Evolutionary conservation across 768 basidiomycete genomes (phyloP).

Genomic region (Mycena filopes): DNA sequence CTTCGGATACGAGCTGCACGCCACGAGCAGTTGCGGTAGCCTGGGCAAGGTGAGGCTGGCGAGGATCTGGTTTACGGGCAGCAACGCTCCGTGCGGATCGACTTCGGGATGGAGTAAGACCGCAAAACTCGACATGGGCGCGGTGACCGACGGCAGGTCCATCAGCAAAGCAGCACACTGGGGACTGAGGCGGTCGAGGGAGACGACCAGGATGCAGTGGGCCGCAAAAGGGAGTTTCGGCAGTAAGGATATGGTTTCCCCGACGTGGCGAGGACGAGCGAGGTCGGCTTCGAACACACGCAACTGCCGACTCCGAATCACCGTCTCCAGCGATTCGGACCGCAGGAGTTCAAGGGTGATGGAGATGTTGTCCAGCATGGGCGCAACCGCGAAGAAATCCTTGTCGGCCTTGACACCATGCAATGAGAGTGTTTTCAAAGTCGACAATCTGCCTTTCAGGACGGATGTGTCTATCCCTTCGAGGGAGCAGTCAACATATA

Average conservation of each 20-base stretch:
- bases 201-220: not conserved
- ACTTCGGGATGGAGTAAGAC: not conserved
- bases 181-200: not conserved
- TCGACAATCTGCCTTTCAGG: constrained; percentile 7
- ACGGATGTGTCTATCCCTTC: not conserved
- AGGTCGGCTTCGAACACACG: not conserved
- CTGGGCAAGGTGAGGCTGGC: not conserved
- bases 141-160: not conserved
- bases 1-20: not conserved
- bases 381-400: constrained; percentile 9
- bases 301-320: not conserved
- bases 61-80: not conserved
- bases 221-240: not conserved
- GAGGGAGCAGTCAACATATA: not conserved
- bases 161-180: not conserved
- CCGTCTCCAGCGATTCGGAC: not conserved
- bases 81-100: not conserved
- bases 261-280: not conserved
- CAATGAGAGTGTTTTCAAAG: not conserved
- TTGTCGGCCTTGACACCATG: not conserved
- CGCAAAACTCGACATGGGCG: not conserved
- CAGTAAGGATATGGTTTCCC: not conserved
- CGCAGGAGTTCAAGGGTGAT: not conserved
- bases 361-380: not conserved
- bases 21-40: not conserved